phyloP scores from a whole-genome alignment of 352 stramenopile species.

The Globisporangium irregulare region DNA sequence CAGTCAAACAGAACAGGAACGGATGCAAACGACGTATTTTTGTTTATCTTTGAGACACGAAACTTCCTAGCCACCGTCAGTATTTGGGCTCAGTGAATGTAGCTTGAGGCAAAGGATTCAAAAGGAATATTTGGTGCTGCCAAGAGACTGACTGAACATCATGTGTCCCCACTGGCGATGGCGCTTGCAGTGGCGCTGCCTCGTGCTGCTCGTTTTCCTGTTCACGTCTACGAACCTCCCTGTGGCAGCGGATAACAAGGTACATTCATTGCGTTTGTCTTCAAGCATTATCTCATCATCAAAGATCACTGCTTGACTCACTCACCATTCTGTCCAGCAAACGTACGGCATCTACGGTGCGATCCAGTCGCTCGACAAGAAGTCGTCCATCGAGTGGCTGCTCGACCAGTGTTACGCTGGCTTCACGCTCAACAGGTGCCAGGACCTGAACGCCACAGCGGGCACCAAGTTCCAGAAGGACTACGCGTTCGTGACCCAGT shows the following conservation, averaged over 20 bases:
- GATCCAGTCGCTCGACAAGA: constrained; percentile 46
- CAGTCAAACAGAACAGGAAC: background rate
- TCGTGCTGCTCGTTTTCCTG: background rate
- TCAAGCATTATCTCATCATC: background rate
- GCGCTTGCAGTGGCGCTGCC: background rate
- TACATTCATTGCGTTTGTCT: background rate
- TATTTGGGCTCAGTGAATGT: no score
- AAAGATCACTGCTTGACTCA: background rate
- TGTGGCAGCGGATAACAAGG: background rate
- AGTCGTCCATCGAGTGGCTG: constrained; percentile 29
- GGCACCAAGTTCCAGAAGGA: constrained; percentile 38
- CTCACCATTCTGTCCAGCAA: constrained; percentile 22
- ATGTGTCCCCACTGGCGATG: background rate
- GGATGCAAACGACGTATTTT: background rate
- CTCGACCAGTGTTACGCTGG: constrained; percentile 59
- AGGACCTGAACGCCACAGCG: constrained; percentile 46
- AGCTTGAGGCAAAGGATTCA: no score
- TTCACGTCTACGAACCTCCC: no score
- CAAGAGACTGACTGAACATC: background rate
- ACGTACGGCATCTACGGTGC: constrained; percentile 59
- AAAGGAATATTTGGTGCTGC: no score
- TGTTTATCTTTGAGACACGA: no score
- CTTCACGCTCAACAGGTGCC: constrained; percentile 58
- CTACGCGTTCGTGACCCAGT: constrained; percentile 54
- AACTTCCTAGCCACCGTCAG: no score